Evolutionary conservation across 768 basidiomycete species (phyloP).

Genomic region (Filobasidium wieringae): DNA sequence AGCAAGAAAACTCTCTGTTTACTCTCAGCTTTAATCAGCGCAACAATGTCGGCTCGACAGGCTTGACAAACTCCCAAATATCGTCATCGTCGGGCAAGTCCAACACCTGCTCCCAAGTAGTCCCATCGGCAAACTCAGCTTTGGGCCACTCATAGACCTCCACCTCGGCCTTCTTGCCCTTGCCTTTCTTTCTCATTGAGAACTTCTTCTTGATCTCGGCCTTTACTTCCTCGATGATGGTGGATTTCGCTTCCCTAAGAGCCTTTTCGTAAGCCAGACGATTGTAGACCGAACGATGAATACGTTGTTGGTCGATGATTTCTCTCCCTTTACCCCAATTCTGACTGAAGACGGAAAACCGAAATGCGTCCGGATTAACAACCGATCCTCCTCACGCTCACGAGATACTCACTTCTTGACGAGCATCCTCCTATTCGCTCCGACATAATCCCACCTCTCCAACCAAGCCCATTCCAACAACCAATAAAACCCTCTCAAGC

Average conservation of each 20-base stretch:
- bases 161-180: background rate
- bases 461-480: constrained; percentile 14
- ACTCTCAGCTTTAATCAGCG: too few species aligned
- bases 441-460: constrained; percentile 18
- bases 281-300: constrained; percentile 6
- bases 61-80: constrained; percentile 1
- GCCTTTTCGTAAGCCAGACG: background rate
- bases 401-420: background rate
- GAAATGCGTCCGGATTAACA: background rate
- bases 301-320: background rate
- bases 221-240: background rate
- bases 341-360: background rate
- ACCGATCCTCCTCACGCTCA: background rate
- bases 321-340: constrained; percentile 3
- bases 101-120: background rate
- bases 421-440: background rate
- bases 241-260: background rate
- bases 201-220: background rate
- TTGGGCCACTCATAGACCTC: background rate
- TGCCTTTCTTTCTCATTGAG: background rate
- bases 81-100: background rate
- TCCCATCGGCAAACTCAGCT: background rate
- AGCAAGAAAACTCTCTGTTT: too few species aligned
- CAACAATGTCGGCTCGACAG: too few species aligned
- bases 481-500: constrained; percentile 13